Evolutionary conservation across 2,329 filamentous ascomycete species (phyloP), one percentile per base, ranked within the genome.

Genomic region (Endoconidiophora laricicola): DNA sequence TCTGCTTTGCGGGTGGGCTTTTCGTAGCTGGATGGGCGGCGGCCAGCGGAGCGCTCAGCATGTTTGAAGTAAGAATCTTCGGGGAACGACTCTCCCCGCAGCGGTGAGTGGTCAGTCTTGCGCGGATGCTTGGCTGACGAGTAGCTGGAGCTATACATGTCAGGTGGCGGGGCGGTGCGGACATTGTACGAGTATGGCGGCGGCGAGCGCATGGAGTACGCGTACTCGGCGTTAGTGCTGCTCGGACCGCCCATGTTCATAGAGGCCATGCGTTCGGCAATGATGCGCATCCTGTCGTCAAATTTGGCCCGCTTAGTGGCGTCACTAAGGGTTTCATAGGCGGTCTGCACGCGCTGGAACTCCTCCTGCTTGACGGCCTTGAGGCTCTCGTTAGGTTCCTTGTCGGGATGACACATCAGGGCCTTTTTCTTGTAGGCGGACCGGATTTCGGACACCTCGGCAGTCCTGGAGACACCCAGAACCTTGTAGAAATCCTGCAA

Each of bases 261-360:
- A 52, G 68, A 68, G 54, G 65, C 58, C 58, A 69, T 66, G 55
- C 62, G 62, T 58, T 67, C 64, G 48, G 59, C 58, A 55, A 67
- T 57, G 74, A 41, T 39, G 7, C 46, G 50, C 54, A 82, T 70
- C 60, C 81, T 74, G 48, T 86, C 79, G 65, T 96, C 86, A 63
- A 95, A 94, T 57, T 79, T 78, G 52, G 69, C 65, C 53, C 86
- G 73, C 61, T 81, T 78, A 5, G 68, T 71, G 24, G 90, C 83
- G 61, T 95, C 81, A 59, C 78, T 84, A 54, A 98, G 76, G 26
- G 91, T 71, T 65, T 96, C 91, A 65, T 94, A 98, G 46, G 91
- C 88, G 58, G 88, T 78, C 63, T 95, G 88, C 33, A 96, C 85
- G 62, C 79, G 80, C 65, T 95, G 87, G 60, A 96, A 98, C 65